Conservation (phyloP, 176 grass and related monocot genomes). For the Eragrostis nindensis region DNA sequence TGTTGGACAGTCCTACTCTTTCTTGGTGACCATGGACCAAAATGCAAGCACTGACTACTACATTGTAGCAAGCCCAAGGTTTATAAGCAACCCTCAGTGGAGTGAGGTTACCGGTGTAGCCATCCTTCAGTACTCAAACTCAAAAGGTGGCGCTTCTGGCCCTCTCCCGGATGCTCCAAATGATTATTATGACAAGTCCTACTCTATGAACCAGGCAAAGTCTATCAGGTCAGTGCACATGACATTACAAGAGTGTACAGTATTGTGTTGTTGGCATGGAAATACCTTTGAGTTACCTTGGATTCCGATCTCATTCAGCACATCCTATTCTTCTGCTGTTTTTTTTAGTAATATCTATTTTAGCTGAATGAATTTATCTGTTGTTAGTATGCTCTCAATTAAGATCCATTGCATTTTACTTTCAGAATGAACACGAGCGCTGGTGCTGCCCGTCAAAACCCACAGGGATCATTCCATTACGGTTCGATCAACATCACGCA, state of each 20-base stretch:
- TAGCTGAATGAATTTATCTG: neutral
- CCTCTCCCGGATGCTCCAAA: conserved; percentile 79
- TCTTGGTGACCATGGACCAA: conserved; percentile 89
- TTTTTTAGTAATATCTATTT: neutral
- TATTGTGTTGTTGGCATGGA: neutral
- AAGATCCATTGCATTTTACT: conserved; percentile 24
- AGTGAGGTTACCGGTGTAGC: conserved; percentile 71
- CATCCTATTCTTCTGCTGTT: neutral
- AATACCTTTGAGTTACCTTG: neutral
- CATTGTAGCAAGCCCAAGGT: conserved; percentile 90
- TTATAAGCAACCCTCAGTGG: conserved; percentile 62
- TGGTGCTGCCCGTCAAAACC: conserved; percentile 86
- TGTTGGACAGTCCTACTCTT: conserved; percentile 91
- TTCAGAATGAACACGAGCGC: conserved; percentile 78
- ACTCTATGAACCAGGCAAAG: conserved; percentile 81
- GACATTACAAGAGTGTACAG: neutral
- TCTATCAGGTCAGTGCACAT: conserved; percentile 69
- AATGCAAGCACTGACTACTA: conserved; percentile 88
- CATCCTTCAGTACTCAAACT: conserved; percentile 89
- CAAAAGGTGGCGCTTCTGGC: conserved; percentile 65
- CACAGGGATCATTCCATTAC: conserved; percentile 90
- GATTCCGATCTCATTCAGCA: neutral
- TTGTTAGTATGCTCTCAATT: conserved; percentile 21
- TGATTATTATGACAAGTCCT: conserved; percentile 72
- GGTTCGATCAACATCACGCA: conserved; percentile 79